Conservation (phyloP, 768 basidiomycete species). For the Tephrocybe rancida region DNA sequence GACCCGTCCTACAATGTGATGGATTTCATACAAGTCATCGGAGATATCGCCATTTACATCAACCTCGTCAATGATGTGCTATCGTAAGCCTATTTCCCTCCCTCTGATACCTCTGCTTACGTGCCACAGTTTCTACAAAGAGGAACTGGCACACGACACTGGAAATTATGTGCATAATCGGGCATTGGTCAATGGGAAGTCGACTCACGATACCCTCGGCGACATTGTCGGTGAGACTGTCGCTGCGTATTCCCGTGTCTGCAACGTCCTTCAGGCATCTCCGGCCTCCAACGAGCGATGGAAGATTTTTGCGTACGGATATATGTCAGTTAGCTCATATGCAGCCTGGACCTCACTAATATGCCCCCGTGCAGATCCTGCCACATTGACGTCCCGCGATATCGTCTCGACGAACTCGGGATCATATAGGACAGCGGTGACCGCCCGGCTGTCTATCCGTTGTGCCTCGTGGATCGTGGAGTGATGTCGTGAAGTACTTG, state of each 20-base stretch:
- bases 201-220: not conserved
- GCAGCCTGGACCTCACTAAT: no score
- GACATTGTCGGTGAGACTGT: not conserved
- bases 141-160: not conserved
- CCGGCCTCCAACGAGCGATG: not conserved
- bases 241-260: not conserved
- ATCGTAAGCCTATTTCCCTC: not conserved
- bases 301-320: not conserved
- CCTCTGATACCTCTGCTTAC: not conserved
- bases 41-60: not conserved
- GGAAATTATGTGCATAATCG: not conserved
- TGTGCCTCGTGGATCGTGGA: no score
- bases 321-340: not conserved
- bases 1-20: not conserved
- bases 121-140: not conserved
- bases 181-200: not conserved
- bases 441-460: no score
- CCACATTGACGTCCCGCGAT: no score
- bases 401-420: no score
- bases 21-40: not conserved
- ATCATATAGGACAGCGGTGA: no score
- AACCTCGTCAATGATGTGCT: not conserved
- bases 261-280: not conserved
- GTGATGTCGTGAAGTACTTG: no score
- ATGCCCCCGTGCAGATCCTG: no score